Percentiles rank a stretch among this genome's conserved stretches.
Evolutionary conservation across 345 rosid genomes (phyloP).

Genomic region (Cochlearia excelsa): DNA sequence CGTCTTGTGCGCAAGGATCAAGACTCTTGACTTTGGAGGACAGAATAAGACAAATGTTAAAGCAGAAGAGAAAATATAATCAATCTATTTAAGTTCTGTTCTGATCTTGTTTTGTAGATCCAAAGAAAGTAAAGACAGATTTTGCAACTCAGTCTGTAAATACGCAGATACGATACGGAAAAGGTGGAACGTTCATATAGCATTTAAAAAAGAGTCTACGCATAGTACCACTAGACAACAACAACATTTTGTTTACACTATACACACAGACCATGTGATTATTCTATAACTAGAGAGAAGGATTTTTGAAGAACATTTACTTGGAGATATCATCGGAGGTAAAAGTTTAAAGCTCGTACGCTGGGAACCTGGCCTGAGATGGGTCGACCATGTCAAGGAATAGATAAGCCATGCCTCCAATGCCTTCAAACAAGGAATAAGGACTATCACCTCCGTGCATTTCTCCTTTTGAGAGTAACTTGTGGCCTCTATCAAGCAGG

Average conservation of each 20-base stretch:
- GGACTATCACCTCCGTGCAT: constrained; percentile 68
- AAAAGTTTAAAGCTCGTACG: constrained; percentile 47
- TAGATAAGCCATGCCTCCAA: constrained; percentile 64
- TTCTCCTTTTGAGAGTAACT: constrained; percentile 51
- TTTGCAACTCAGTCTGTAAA: constrained; percentile 13
- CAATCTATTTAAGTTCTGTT: not conserved
- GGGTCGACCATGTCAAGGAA: constrained; percentile 58
- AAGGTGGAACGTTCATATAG: not conserved
- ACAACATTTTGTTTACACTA: constrained; percentile 11
- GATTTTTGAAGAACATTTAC: not conserved
- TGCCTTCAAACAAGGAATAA: constrained; percentile 62
- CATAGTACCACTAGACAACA: constrained; percentile 12
- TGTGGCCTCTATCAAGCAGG: constrained; percentile 54
- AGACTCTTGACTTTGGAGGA: constrained; percentile 10
- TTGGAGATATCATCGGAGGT: not conserved
- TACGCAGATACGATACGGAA: too few species aligned
- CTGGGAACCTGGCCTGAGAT: constrained; percentile 54
- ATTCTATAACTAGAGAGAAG: constrained; percentile 1
- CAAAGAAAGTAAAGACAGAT: constrained; percentile 1
- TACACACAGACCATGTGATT: not conserved
- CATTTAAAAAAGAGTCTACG: not conserved
- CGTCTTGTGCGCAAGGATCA: constrained; percentile 57
- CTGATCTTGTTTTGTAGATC: constrained; percentile 17
- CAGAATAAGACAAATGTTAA: constrained; percentile 17
- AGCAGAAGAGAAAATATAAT: constrained; percentile 6